These are phyloP conservation scores for Aspergillus carlsbadensis DNA, from an alignment of 495 filamentous ascomycete species.

Conservation along the genomic window DNA sequence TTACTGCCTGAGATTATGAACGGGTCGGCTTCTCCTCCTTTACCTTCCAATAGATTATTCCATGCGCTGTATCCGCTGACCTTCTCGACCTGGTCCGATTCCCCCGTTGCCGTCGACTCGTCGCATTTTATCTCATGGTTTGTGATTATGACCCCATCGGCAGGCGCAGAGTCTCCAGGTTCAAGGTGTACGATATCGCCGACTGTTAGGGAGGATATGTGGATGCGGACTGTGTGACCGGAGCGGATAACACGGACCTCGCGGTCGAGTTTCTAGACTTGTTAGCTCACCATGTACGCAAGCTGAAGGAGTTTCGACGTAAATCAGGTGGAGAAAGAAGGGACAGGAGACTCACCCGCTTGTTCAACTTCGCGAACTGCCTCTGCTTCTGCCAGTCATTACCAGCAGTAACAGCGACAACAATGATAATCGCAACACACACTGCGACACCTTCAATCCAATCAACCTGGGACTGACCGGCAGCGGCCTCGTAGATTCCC, in stretches of 20 bases:
- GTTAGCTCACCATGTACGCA: no score
- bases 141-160: constrained; percentile 72
- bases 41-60: constrained; percentile 80
- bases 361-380: constrained; percentile 67
- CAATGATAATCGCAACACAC: constrained; percentile 68
- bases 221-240: constrained; percentile 71
- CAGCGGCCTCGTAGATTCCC: constrained; percentile 65
- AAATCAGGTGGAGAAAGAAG: no score
- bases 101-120: constrained; percentile 83
- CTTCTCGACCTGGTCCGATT: constrained; percentile 80
- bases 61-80: constrained; percentile 42
- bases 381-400: constrained; percentile 75
- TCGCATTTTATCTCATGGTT: constrained; percentile 77
- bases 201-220: constrained; percentile 75
- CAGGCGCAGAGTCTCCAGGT: constrained; percentile 81
- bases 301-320: no score
- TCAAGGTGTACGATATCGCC: constrained; percentile 84
- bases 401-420: constrained; percentile 62
- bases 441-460: constrained; percentile 81
- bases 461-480: constrained; percentile 38
- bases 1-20: constrained; percentile 93
- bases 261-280: constrained; percentile 60
- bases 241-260: constrained; percentile 73
- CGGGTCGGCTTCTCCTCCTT: constrained; percentile 61
- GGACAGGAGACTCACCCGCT: constrained; percentile 26